Evolutionary conservation across 768 basidiomycete species (phyloP).

Genomic region (Suillus bovinus): DNA sequence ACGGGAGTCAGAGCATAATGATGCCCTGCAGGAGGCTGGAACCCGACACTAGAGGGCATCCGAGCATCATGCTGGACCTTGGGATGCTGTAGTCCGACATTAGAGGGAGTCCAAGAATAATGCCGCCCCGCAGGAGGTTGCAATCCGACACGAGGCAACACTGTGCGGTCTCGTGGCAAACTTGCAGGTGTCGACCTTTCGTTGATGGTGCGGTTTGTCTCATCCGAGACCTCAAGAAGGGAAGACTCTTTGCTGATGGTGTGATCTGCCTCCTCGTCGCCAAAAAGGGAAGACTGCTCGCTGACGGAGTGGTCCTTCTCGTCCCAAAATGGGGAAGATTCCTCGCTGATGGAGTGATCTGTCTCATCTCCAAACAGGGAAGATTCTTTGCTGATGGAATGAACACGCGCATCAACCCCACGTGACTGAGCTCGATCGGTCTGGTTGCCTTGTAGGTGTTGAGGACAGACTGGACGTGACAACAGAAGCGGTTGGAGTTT

Average conservation of each 20-base stretch:
- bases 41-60: neutral
- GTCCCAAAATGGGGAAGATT: neutral
- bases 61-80: neutral
- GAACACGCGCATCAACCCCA: conserved; percentile 10
- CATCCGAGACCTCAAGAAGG: neutral
- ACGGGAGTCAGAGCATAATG: neutral
- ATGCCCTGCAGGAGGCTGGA: neutral
- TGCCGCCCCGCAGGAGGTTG: neutral
- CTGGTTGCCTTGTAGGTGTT: conserved; percentile 13
- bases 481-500: conserved; percentile 23
- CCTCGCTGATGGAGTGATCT: too few species aligned
- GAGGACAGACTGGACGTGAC: conserved; percentile 1
- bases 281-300: too few species aligned
- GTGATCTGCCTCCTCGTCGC: neutral
- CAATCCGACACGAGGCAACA: neutral
- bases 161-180: neutral
- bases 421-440: conserved; percentile 22
- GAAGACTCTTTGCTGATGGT: neutral
- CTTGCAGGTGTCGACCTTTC: neutral
- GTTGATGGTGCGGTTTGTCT: neutral
- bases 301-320: too few species aligned
- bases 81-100: neutral
- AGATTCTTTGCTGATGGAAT: neutral
- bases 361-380: neutral
- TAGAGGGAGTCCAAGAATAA: neutral